A percentile compares a stretch with the other conserved stretches of the same genome.
phyloP scores from a whole-genome alignment of 2,329 filamentous ascomycete genomes.

The Geosmithia flava region DNA sequence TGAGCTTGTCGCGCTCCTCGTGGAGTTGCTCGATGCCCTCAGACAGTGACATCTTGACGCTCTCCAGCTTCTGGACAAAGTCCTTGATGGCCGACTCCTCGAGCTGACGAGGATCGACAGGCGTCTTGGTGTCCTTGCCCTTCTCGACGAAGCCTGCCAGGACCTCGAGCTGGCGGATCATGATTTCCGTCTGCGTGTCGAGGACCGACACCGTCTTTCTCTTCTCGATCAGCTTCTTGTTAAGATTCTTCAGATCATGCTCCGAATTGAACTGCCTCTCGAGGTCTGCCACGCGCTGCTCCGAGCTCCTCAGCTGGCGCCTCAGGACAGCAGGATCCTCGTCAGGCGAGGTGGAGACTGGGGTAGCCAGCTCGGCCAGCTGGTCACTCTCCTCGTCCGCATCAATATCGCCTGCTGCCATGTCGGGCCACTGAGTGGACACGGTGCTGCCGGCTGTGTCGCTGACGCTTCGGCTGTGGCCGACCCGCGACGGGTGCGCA shows the following conservation, averaged over 20 bases:
- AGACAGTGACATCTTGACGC: constrained; percentile 46
- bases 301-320: constrained; percentile 67
- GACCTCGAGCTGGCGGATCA: constrained; percentile 82
- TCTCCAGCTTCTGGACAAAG: constrained; percentile 63
- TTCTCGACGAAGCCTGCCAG: constrained; percentile 79
- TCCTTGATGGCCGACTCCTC: constrained; percentile 89
- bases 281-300: constrained; percentile 77
- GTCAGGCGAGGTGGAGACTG: constrained; percentile 48
- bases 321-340: constrained; percentile 59
- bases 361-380: constrained; percentile 57
- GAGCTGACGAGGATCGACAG: constrained; percentile 68
- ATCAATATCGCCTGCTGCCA: constrained; percentile 29
- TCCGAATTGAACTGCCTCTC: constrained; percentile 62
- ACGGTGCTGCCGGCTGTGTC: constrained; percentile 49
- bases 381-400: constrained; percentile 38
- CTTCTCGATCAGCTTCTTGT: constrained; percentile 83
- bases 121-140: constrained; percentile 70
- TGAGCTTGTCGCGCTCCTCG: constrained; percentile 63
- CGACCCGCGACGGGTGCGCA: constrained; percentile 25
- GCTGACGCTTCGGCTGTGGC: constrained; percentile 51
- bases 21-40: constrained; percentile 47
- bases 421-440: constrained; percentile 64
- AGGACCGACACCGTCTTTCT: constrained; percentile 89
- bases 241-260: constrained; percentile 60
- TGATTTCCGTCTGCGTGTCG: constrained; percentile 90